A percentile compares a stretch with the other conserved stretches of the same genome.
These are phyloP conservation scores for Citrus maxima DNA, from an alignment of 345 rosid genomes.

Conservation along the genomic window DNA sequence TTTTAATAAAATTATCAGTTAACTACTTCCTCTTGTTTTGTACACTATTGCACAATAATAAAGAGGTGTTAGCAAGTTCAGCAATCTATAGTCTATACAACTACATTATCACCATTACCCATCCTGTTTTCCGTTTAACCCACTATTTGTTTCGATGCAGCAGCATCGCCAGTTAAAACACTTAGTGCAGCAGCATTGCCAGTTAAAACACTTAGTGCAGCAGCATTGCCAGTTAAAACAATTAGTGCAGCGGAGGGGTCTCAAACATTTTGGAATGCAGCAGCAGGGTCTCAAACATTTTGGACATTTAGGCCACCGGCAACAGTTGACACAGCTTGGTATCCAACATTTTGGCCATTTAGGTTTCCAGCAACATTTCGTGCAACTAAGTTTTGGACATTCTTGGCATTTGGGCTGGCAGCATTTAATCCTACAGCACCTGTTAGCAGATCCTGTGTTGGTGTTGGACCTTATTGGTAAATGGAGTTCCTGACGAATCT, in stretches of 20 bases:
- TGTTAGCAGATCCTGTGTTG: not conserved
- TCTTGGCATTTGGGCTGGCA: conserved; percentile 43
- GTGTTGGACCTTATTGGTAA: conserved; percentile 34
- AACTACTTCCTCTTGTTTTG: conserved; percentile 24
- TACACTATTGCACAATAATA: conserved; percentile 26
- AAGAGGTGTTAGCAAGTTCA: conserved; percentile 28
- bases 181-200: conserved; percentile 32
- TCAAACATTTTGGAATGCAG: conserved; percentile 21
- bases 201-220: conserved; percentile 33
- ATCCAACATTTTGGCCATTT: conserved; percentile 42
- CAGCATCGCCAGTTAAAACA: conserved; percentile 50
- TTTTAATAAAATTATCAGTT: conserved; percentile 5
- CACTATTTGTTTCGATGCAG: conserved; percentile 25
- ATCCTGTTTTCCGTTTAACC: conserved; percentile 27
- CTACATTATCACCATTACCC: conserved; percentile 20
- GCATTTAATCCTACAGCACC: conserved; percentile 51
- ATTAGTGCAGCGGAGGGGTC: not conserved
- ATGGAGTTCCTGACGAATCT: conserved; percentile 55
- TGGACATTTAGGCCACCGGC: conserved; percentile 39
- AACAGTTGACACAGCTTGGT: conserved; percentile 46
- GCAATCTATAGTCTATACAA: conserved; percentile 50
- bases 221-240: conserved; percentile 39
- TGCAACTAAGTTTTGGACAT: conserved; percentile 29
- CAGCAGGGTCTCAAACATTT: conserved; percentile 27
- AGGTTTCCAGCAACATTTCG: conserved; percentile 28